Conservation (phyloP, 176 grass and related monocot genomes). For the Hordeum vulgare region DNA sequence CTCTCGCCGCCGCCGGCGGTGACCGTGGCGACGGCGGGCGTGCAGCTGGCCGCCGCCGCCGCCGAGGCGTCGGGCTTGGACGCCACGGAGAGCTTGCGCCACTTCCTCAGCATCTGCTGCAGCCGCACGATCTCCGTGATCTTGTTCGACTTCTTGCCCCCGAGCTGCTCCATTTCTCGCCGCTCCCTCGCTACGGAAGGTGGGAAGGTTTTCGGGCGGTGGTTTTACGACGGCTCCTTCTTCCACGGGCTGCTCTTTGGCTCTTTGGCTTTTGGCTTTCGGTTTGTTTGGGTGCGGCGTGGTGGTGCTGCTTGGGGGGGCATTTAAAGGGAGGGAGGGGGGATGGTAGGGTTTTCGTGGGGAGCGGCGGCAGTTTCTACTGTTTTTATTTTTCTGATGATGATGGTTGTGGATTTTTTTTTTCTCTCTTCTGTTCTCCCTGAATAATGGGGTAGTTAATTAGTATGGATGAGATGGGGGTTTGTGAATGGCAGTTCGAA, state of each 20-base stretch:
- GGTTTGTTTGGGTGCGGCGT: not conserved
- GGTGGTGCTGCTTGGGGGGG: not conserved
- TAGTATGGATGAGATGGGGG: not conserved
- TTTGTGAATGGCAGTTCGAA: slow-evolving; percentile 12
- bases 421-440: not conserved
- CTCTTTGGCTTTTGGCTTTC: no score
- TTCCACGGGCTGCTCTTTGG: no score
- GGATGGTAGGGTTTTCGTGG: not conserved
- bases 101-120: slow-evolving; percentile 93
- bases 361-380: not conserved
- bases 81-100: slow-evolving; percentile 85
- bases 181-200: not conserved
- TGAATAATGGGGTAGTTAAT: not conserved
- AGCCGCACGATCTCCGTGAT: slow-evolving; percentile 91
- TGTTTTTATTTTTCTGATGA: not conserved
- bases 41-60: not conserved
- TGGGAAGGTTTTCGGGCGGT: not conserved
- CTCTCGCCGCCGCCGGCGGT: slow-evolving; percentile 31
- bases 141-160: slow-evolving; percentile 77
- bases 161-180: slow-evolving; percentile 32
- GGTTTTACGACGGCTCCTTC: not conserved
- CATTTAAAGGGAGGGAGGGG: slow-evolving; percentile 12
- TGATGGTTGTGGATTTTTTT: not conserved
- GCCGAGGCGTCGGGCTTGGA: slow-evolving; percentile 19
- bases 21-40: not conserved